These are phyloP conservation scores for Clavispora vitiphila DNA, from an alignment of 805 yeast genomes.

Conservation along the genomic window DNA sequence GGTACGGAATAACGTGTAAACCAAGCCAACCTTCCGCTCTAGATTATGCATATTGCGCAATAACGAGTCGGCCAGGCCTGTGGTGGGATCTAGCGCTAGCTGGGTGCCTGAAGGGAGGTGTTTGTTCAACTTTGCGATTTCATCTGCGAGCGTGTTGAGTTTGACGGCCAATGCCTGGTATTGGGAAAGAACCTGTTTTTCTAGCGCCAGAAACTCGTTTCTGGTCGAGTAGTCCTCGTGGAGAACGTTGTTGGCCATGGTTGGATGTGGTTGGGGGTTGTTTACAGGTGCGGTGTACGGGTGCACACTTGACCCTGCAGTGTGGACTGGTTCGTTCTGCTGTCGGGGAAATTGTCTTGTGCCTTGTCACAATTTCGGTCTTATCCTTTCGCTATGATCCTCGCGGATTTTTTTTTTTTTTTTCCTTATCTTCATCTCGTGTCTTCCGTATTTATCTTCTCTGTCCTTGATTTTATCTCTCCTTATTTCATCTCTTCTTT, in stretches of 20 bases:
- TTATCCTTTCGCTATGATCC: too few relatives aligned
- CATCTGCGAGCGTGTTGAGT: slow-evolving; percentile 26
- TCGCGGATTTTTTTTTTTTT: too few relatives aligned
- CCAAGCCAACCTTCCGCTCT: slow-evolving; percentile 59
- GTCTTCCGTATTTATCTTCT: too few relatives aligned
- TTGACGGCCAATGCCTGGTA: slow-evolving; percentile 34
- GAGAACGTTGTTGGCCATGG: slow-evolving; percentile 5
- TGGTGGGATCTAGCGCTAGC: slow-evolving; percentile 4
- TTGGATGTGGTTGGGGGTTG: not conserved
- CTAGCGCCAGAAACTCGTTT: slow-evolving; percentile 21
- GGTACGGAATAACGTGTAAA: slow-evolving; percentile 62
- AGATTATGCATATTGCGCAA: slow-evolving; percentile 50
- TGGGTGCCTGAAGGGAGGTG: slow-evolving; percentile 5
- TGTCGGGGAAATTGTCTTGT: too few relatives aligned
- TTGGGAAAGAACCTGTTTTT: slow-evolving; percentile 32
- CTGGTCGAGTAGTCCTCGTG: slow-evolving; percentile 8
- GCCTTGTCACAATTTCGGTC: too few relatives aligned
- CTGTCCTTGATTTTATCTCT: too few relatives aligned
- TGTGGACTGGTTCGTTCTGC: too few relatives aligned
- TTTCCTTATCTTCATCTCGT: too few relatives aligned
- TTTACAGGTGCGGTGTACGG: not conserved
- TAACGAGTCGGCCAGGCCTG: slow-evolving; percentile 25
- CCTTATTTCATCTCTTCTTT: too few relatives aligned
- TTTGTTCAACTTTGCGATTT: slow-evolving; percentile 25
- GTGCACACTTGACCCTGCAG: too few relatives aligned